Percentiles rank a stretch among this genome's conserved stretches.
Conservation (phyloP, 2,329 filamentous ascomycete genomes). For the Thelonectria olida region DNA sequence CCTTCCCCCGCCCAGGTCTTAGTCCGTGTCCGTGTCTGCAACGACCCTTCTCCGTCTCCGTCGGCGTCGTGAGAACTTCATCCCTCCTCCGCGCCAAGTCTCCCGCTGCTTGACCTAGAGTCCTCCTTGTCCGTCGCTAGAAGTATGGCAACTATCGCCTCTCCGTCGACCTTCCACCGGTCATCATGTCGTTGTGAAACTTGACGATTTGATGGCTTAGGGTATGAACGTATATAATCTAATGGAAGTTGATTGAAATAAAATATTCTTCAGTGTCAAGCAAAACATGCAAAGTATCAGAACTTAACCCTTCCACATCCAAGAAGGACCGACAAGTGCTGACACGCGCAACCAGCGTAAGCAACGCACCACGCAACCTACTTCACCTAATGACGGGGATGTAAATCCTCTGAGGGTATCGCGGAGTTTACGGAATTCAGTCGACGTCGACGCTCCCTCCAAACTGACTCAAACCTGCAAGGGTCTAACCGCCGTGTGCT, state of each 20-base stretch:
- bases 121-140: neutral
- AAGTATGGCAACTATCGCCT: neutral
- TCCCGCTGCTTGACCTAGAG: neutral
- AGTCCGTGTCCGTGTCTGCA: conserved; percentile 1
- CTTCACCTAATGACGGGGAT: too few relatives aligned
- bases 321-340: too few relatives aligned
- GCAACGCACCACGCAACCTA: too few relatives aligned
- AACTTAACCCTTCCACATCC: too few relatives aligned
- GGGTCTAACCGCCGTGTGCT: too few relatives aligned
- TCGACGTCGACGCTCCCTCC: too few relatives aligned
- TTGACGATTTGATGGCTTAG: neutral
- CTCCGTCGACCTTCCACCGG: neutral
- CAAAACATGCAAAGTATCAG: too few relatives aligned
- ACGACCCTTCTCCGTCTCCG: conserved; percentile 7
- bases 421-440: too few relatives aligned
- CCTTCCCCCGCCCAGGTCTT: neutral
- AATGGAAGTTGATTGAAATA: neutral
- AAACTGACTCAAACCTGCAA: too few relatives aligned
- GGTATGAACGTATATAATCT: neutral
- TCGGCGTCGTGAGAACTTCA: conserved; percentile 2
- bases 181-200: neutral
- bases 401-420: too few relatives aligned
- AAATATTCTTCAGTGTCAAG: too few relatives aligned
- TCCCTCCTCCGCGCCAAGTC: neutral
- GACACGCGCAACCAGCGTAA: too few relatives aligned